These are phyloP conservation scores for Eimeria maxima DNA, from an alignment of 169 alveolate genomes.

Conservation along the genomic window DNA sequence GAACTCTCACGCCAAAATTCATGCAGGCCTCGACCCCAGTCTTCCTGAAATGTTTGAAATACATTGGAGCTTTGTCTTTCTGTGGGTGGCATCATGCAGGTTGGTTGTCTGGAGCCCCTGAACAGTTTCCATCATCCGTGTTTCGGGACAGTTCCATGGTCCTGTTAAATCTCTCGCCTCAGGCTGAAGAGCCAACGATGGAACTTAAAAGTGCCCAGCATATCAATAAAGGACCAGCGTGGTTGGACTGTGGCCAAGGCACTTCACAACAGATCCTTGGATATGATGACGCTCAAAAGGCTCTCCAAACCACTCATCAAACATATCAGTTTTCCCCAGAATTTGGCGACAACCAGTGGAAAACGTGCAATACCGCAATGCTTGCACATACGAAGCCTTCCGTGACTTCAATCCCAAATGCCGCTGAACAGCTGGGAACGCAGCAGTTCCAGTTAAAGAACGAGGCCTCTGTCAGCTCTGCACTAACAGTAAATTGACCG, in stretches of 20 bases:
- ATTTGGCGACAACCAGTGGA: background rate
- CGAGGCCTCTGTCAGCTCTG: background rate
- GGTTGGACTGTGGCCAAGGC: background rate
- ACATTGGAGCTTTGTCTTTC: background rate
- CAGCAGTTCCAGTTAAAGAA: background rate
- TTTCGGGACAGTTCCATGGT: background rate
- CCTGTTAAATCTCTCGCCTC: background rate
- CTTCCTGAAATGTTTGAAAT: background rate
- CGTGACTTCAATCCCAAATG: background rate
- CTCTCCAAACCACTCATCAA: background rate
- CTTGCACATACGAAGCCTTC: background rate
- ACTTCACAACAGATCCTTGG: too few relatives aligned
- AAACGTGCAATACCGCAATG: background rate
- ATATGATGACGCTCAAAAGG: background rate
- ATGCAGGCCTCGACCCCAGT: background rate
- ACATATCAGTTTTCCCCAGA: background rate
- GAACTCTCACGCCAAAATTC: background rate
- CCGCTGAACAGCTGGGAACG: background rate
- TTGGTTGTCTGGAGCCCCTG: background rate
- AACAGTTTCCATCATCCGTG: background rate
- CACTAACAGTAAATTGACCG: background rate
- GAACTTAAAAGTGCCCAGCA: background rate
- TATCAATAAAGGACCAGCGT: background rate
- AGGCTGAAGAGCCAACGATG: background rate
- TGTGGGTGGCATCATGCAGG: background rate